Conservation (phyloP, 176 grass and related monocot genomes). For the Zoysia japonica region DNA sequence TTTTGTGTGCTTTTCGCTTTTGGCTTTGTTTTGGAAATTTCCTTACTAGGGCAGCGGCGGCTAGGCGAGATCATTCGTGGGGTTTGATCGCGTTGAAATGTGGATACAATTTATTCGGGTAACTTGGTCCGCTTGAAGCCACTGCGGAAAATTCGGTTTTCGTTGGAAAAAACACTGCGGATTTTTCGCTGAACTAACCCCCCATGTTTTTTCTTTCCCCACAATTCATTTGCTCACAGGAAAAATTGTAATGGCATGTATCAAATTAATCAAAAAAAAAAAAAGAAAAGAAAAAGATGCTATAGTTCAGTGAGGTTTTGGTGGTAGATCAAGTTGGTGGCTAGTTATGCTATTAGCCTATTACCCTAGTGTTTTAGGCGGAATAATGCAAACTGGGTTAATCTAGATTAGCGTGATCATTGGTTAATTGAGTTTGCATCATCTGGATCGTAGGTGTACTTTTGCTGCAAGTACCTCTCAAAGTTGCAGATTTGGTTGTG, state of each 20-base stretch:
- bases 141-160: neutral
- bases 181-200: neutral
- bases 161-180: neutral
- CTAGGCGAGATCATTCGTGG: neutral
- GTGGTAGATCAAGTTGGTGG: conserved; percentile 11
- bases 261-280: too few relatives aligned
- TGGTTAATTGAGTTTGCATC: neutral
- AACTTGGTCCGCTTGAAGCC: conserved; percentile 1
- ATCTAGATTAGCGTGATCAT: conserved; percentile 8
- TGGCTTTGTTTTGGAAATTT: neutral
- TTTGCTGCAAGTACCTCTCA: conserved; percentile 52
- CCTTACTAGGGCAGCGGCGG: neutral
- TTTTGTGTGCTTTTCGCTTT: neutral
- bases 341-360: neutral
- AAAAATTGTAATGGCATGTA: neutral
- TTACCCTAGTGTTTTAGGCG: neutral
- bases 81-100: conserved; percentile 33
- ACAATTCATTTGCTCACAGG: neutral
- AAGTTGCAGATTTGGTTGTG: conserved; percentile 37
- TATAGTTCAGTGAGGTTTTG: neutral
- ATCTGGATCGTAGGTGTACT: conserved; percentile 26
- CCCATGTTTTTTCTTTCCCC: neutral
- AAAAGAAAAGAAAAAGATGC: neutral
- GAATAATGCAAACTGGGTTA: conserved; percentile 6
- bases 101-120: neutral